phyloP scores from a whole-genome alignment of 1,139 yeast genomes.

The Hemisphaericaspora xylanilytica region DNA sequence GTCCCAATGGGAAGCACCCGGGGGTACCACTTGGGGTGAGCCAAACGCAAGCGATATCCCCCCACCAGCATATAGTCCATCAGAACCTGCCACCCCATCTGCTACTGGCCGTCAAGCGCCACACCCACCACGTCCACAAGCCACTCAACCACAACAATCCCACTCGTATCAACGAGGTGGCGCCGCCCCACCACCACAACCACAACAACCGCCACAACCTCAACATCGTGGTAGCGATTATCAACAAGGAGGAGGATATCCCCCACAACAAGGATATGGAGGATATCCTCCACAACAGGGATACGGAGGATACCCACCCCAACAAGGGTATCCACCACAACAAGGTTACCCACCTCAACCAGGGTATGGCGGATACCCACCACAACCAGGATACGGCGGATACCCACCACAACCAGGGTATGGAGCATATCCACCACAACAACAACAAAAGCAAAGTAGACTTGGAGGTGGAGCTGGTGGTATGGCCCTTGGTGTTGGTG shows the following conservation, averaged over 20 bases:
- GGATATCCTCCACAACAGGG: conserved; percentile 18
- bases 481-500: conserved; percentile 73
- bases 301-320: conserved; percentile 20
- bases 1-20: conserved; percentile 91
- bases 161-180: conserved; percentile 5
- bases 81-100: conserved; percentile 12
- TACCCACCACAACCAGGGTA: conserved; percentile 16
- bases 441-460: conserved; percentile 17
- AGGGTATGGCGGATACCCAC: conserved; percentile 14
- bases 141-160: conserved; percentile 11
- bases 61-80: conserved; percentile 38
- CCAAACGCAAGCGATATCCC: conserved; percentile 26
- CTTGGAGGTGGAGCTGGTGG: conserved; percentile 35
- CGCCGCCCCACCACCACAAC: conserved; percentile 7
- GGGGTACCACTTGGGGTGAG: conserved; percentile 40
- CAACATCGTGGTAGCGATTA: conserved; percentile 10
- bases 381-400: conserved; percentile 17
- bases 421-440: conserved; percentile 17
- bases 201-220: conserved; percentile 9
- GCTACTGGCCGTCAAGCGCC: not conserved
- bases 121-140: conserved; percentile 19
- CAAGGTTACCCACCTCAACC: conserved; percentile 20
- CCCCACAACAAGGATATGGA: conserved; percentile 16
- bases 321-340: conserved; percentile 12
- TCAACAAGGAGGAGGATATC: not conserved